phyloP scores from a whole-genome alignment of 352 stramenopile species.

The Thalassiosira livingstoniorum region DNA sequence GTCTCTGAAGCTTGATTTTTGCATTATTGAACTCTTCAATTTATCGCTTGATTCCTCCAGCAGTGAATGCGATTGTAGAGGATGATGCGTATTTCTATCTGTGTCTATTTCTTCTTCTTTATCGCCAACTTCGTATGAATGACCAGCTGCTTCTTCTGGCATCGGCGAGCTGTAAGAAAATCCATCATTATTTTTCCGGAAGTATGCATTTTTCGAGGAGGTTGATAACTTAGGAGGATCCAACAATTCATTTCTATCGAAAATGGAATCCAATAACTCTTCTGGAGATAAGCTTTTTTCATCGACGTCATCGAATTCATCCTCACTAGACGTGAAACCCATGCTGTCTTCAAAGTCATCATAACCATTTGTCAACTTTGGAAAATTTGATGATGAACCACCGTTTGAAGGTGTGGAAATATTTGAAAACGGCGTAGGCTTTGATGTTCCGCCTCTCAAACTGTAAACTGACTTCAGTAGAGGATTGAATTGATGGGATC shows the following conservation, averaged over 20 bases:
- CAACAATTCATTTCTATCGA: neutral
- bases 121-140: neutral
- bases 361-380: too few species aligned
- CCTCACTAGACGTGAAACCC: neutral
- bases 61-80: neutral
- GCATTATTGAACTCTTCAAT: neutral
- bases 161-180: neutral
- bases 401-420: too few species aligned
- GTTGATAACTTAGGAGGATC: neutral
- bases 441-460: too few species aligned
- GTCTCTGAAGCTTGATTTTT: neutral
- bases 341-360: neutral
- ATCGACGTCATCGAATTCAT: neutral
- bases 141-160: neutral
- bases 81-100: too few species aligned
- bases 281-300: constrained; percentile 1
- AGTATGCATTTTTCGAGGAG: neutral
- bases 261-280: constrained; percentile 14
- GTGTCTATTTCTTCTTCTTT: neutral
- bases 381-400: too few species aligned
- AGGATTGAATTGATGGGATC: too few species aligned
- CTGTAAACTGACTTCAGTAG: too few species aligned
- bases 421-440: too few species aligned
- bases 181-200: neutral
- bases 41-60: neutral